A percentile compares a stretch with the other conserved stretches of the same genome.
Evolutionary conservation across 139 green algal species (phyloP).

Genomic region (Chlorella sp.): DNA sequence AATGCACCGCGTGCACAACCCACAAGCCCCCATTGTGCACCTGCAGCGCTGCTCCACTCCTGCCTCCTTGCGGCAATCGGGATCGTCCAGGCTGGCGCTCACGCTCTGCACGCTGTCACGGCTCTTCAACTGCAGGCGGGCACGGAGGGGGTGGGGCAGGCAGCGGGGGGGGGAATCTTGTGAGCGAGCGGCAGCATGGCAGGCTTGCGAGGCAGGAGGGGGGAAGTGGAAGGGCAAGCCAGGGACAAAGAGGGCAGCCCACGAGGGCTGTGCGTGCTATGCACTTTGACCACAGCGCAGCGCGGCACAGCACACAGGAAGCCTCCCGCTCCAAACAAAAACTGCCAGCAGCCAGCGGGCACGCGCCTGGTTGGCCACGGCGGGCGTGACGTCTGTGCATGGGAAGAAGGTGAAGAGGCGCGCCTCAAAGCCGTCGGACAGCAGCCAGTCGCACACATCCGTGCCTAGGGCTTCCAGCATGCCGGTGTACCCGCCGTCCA

Average conservation of each 20-base stretch:
- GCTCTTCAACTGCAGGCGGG: constrained; percentile 3
- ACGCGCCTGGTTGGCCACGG: constrained; percentile 19
- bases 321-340: not conserved
- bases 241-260: no score
- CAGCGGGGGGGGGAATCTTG: not conserved
- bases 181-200: no score
- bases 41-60: constrained; percentile 66
- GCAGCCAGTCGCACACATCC: constrained; percentile 71
- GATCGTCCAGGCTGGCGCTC: constrained; percentile 22
- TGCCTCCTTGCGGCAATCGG: constrained; percentile 28
- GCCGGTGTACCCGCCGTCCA: constrained; percentile 56
- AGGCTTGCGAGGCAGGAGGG: no score
- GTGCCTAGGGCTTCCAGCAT: constrained; percentile 66
- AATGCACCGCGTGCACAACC: no score
- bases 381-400: constrained; percentile 51
- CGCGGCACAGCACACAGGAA: not conserved
- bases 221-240: no score
- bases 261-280: no score
- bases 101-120: constrained; percentile 29
- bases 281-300: no score
- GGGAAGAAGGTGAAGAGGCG: constrained; percentile 79
- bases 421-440: constrained; percentile 57
- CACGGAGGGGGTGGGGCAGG: not conserved
- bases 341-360: no score
- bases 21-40: no score